Conservation (phyloP, 2,329 filamentous ascomycete genomes). For the Tolypocladium inflatum region DNA sequence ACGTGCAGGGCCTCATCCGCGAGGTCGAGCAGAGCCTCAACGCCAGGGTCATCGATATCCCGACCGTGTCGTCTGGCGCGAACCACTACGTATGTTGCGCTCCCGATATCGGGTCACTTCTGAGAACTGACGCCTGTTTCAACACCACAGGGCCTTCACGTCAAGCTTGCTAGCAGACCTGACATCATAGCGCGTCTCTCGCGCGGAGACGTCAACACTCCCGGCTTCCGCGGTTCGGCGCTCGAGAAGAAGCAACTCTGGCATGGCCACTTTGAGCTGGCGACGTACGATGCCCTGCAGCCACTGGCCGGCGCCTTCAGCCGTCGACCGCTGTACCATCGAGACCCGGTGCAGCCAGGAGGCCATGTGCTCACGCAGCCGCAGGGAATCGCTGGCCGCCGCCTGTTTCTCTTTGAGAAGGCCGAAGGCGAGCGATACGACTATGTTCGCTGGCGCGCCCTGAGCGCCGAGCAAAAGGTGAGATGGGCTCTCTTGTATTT, state of each 20-base stretch:
- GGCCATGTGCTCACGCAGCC: neutral
- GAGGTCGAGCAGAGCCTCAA: slow-evolving; percentile 15
- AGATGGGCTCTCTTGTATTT: too few species aligned
- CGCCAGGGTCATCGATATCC: slow-evolving; percentile 13
- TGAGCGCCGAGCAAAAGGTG: slow-evolving; percentile 4
- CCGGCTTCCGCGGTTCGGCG: neutral
- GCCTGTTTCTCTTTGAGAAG: slow-evolving; percentile 6
- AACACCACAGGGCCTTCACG: slow-evolving; percentile 2
- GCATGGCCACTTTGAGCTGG: slow-evolving; percentile 6
- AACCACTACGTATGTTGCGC: slow-evolving; percentile 13
- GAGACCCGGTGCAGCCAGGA: neutral
- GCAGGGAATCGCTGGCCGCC: slow-evolving; percentile 1
- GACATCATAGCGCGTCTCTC: slow-evolving; percentile 6
- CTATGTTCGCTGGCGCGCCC: slow-evolving; percentile 4
- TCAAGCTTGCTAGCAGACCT: neutral
- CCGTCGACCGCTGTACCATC: slow-evolving; percentile 3
- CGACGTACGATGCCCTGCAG: slow-evolving; percentile 2
- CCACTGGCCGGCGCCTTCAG: neutral
- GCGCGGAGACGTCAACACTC: slow-evolving; percentile 4
- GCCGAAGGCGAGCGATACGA: slow-evolving; percentile 2
- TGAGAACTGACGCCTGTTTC: slow-evolving; percentile 1
- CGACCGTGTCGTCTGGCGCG: slow-evolving; percentile 11
- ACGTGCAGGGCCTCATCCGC: slow-evolving; percentile 14
- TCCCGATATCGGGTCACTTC: neutral
- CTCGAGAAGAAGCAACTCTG: neutral